Evolutionary conservation across 2,329 filamentous ascomycete genomes (phyloP).

Genomic region (Nothopassalora personata): DNA sequence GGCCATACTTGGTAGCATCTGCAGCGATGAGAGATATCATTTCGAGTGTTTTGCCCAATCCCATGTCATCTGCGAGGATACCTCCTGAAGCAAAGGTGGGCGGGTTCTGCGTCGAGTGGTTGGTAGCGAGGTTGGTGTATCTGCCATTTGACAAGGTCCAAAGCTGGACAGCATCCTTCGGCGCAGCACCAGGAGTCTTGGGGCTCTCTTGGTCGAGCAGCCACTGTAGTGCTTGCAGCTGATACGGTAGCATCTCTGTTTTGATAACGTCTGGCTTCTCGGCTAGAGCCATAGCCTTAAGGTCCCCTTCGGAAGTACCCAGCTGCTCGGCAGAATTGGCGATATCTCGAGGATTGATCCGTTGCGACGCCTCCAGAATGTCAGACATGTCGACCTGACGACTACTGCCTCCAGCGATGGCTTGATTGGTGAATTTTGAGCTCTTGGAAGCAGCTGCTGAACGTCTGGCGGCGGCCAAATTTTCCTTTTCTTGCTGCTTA

Average conservation of each 20-base stretch:
- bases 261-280: slow-evolving; percentile 60
- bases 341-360: slow-evolving; percentile 61
- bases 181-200: slow-evolving; percentile 53
- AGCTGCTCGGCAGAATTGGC: slow-evolving; percentile 63
- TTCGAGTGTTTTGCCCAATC: slow-evolving; percentile 82
- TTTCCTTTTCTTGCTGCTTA: slow-evolving; percentile 21
- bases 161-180: slow-evolving; percentile 64
- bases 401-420: slow-evolving; percentile 6
- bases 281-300: slow-evolving; percentile 68
- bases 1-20: slow-evolving; percentile 35
- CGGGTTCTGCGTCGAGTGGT: slow-evolving; percentile 53
- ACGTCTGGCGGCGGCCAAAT: slow-evolving; percentile 24
- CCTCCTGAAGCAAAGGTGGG: slow-evolving; percentile 71
- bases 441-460: slow-evolving; percentile 21
- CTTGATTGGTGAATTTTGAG: slow-evolving; percentile 16
- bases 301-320: slow-evolving; percentile 63
- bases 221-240: slow-evolving; percentile 76
- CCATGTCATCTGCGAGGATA: slow-evolving; percentile 90
- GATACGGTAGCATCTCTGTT: slow-evolving; percentile 71
- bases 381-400: slow-evolving; percentile 51
- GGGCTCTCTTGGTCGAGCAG: slow-evolving; percentile 72
- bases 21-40: slow-evolving; percentile 72
- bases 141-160: slow-evolving; percentile 56
- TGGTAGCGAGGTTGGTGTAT: slow-evolving; percentile 67
- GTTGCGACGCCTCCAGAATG: slow-evolving; percentile 61